Conservation (phyloP, 139 green algal genomes). For the Mesostigma viride region DNA sequence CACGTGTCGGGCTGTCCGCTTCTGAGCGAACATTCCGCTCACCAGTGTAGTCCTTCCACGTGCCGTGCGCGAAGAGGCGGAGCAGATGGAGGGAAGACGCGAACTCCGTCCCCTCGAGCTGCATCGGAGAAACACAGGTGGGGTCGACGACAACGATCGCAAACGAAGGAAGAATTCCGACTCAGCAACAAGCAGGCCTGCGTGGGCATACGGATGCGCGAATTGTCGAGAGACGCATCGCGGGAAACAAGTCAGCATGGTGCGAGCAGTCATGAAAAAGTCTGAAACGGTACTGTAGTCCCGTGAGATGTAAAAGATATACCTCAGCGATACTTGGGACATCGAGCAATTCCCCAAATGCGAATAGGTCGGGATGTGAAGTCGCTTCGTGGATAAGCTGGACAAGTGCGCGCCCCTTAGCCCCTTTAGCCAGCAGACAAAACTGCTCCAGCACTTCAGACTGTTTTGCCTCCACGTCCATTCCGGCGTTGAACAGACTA, state of each 20-base stretch:
- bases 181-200: no score
- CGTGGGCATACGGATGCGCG: no score
- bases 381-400: conserved; percentile 40
- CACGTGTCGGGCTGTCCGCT: no score
- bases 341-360: conserved; percentile 77
- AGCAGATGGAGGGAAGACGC: conserved; percentile 38
- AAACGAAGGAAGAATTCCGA: no score
- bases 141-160: no score
- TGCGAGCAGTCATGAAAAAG: no score
- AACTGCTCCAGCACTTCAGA: conserved; percentile 26
- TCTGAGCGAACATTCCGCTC: no score
- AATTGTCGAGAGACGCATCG: no score
- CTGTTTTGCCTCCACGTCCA: conserved; percentile 28
- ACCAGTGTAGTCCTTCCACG: conserved; percentile 65
- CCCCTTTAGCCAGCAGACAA: conserved; percentile 19
- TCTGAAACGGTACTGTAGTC: no score
- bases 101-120: conserved; percentile 39
- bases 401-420: neutral
- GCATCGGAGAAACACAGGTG: conserved; percentile 11
- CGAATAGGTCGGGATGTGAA: conserved; percentile 63
- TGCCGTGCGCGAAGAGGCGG: conserved; percentile 72
- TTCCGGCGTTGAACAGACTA: no score
- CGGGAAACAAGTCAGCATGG: no score
- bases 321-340: conserved; percentile 59
- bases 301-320: no score